phyloP scores from a whole-genome alignment of 2,329 filamentous ascomycete species.

The Penicillium concentricum region DNA sequence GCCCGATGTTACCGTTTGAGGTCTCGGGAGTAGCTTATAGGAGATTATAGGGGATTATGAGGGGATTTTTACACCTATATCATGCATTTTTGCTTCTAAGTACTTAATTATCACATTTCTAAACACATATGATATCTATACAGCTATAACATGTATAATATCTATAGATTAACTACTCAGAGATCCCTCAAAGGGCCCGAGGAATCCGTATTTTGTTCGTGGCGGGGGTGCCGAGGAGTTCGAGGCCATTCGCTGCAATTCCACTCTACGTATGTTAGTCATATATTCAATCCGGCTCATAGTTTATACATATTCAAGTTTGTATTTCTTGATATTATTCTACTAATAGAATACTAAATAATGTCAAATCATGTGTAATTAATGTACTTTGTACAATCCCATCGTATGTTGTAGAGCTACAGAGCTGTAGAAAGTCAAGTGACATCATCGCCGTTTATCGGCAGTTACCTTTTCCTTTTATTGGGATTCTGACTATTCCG shows the following conservation, averaged over 20 bases:
- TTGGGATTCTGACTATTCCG: background rate
- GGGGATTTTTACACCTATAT: background rate
- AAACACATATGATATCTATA: background rate
- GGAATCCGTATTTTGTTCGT: conserved; percentile 26
- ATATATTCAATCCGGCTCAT: background rate
- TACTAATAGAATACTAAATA: too few relatives aligned
- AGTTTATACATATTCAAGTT: background rate
- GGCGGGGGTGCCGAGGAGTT: conserved; percentile 24
- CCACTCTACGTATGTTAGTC: background rate
- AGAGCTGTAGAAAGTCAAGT: background rate
- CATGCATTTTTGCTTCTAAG: background rate
- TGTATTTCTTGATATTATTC: too few relatives aligned
- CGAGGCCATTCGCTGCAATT: conserved; percentile 17
- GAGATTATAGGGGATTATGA: background rate
- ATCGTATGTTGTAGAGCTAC: background rate
- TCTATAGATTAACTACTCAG: background rate
- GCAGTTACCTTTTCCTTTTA: background rate
- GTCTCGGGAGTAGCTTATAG: background rate
- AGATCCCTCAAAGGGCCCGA: background rate
- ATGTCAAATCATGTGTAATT: too few relatives aligned
- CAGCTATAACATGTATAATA: background rate
- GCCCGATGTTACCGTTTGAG: conserved; percentile 10
- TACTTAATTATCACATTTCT: background rate
- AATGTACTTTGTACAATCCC: background rate
- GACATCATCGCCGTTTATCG: conserved; percentile 7